phyloP scores from a whole-genome alignment of 2,329 filamentous ascomycete genomes.

The Didymellaceae sp. region DNA sequence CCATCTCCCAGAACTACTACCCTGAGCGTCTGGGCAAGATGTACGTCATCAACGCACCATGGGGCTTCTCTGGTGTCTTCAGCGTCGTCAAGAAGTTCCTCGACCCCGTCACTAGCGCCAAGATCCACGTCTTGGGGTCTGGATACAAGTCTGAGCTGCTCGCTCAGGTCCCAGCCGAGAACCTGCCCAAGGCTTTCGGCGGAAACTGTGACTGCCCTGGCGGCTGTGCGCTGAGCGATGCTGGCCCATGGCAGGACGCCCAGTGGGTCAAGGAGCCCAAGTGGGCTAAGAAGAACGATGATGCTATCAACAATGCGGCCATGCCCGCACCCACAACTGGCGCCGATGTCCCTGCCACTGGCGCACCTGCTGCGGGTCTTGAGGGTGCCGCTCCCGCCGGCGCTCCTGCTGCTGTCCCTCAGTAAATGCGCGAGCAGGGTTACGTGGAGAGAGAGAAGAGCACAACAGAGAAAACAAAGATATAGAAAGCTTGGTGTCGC shows the following conservation, averaged over 20 bases:
- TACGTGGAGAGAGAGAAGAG: background rate
- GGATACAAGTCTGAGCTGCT: conserved; percentile 85
- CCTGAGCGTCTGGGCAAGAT: conserved; percentile 94
- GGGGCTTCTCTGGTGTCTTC: conserved; percentile 91
- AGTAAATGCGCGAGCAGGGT: background rate
- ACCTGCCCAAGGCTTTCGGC: conserved; percentile 85
- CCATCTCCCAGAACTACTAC: conserved; percentile 98
- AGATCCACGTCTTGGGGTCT: conserved; percentile 88
- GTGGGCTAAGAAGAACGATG: conserved; percentile 52
- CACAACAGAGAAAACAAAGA: background rate
- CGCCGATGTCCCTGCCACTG: conserved; percentile 19
- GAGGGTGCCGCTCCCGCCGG: conserved; percentile 19
- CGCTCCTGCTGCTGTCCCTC: conserved; percentile 22
- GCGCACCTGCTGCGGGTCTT: conserved; percentile 22
- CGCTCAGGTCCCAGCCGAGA: conserved; percentile 84
- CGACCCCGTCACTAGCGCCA: conserved; percentile 93
- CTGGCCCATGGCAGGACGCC: conserved; percentile 84
- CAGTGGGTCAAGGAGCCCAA: conserved; percentile 67
- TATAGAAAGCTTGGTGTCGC: background rate
- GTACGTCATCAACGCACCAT: conserved; percentile 97
- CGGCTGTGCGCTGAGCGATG: conserved; percentile 86
- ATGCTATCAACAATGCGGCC: conserved; percentile 43
- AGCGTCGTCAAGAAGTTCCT: conserved; percentile 89
- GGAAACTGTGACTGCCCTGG: conserved; percentile 81
- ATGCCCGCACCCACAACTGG: conserved; percentile 33